Evolutionary conservation across 2,329 filamentous ascomycete species (phyloP).

Genomic region (Lachnellula arida): DNA sequence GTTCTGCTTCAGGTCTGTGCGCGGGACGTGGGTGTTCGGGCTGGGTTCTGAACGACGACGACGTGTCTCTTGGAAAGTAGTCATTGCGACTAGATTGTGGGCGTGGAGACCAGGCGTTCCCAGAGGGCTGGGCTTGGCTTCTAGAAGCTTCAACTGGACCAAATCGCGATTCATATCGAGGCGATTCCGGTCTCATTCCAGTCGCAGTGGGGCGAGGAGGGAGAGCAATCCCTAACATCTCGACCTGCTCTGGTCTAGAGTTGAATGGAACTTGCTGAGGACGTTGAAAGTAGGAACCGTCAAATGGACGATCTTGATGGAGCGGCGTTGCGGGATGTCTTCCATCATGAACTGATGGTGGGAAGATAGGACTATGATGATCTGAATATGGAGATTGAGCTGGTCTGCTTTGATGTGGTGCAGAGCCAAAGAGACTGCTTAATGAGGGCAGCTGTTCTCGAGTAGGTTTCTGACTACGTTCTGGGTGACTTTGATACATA

Average conservation of each 20-base stretch:
- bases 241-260: conserved; percentile 22
- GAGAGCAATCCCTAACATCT: conserved; percentile 25
- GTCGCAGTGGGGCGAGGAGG: conserved; percentile 17
- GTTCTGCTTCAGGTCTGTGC: conserved; percentile 22
- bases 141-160: conserved; percentile 12
- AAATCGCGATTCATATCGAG: conserved; percentile 26
- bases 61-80: conserved; percentile 28
- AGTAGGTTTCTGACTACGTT: conserved; percentile 15
- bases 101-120: conserved; percentile 27
- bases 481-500: conserved; percentile 22
- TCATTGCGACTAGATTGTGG: conserved; percentile 23
- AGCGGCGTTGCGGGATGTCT: conserved; percentile 24
- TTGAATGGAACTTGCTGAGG: conserved; percentile 20
- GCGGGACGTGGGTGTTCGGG: conserved; percentile 15
- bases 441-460: conserved; percentile 32
- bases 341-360: conserved; percentile 25
- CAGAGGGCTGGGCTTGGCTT: conserved; percentile 14
- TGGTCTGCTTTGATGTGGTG: conserved; percentile 17
- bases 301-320: conserved; percentile 23
- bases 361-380: conserved; percentile 28
- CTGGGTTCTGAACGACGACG: conserved; percentile 27
- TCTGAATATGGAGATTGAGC: conserved; percentile 30
- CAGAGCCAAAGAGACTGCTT: conserved; percentile 30
- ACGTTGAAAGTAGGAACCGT: conserved; percentile 26
- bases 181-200: conserved; percentile 25